Conservation (phyloP, 164 flowering plant genomes). For the Nymphaea colorata region DNA sequence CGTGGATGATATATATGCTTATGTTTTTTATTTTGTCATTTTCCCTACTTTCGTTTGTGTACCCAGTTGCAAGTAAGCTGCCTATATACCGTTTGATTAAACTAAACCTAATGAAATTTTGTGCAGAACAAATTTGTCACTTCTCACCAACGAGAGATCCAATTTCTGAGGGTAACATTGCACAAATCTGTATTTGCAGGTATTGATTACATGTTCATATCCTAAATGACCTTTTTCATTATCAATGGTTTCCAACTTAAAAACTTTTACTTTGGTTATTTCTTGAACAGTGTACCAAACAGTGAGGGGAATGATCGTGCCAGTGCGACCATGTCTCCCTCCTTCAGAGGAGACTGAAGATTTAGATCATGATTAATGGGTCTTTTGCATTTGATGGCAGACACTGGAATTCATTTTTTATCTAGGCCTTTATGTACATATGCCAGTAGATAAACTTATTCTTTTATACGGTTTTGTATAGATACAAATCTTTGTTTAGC, state of each 20-base stretch:
- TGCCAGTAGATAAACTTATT: too few species aligned
- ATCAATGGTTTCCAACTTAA: neutral
- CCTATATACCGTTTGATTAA: neutral
- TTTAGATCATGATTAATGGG: neutral
- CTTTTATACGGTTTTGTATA: too few species aligned
- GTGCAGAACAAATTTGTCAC: conserved; percentile 5
- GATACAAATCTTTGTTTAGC: too few species aligned
- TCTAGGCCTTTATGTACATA: too few species aligned
- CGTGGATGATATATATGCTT: neutral
- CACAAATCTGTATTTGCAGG: conserved; percentile 5
- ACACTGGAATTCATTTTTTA: too few species aligned
- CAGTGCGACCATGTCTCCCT: neutral
- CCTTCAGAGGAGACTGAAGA: neutral
- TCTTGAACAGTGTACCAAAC: conserved; percentile 2
- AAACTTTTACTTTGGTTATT: neutral
- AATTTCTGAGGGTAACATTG: conserved; percentile 1
- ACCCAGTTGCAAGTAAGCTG: neutral
- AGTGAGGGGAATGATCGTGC: conserved; percentile 1
- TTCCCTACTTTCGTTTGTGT: neutral
- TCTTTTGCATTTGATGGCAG: too few species aligned
- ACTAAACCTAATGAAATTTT: too few species aligned
- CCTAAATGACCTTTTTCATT: neutral
- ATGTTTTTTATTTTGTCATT: neutral
- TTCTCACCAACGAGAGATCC: conserved; percentile 4
- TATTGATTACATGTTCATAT: neutral